Base-by-base conservation (phyloP, 306 rosid species). In the Glycine tomentella region DNA sequence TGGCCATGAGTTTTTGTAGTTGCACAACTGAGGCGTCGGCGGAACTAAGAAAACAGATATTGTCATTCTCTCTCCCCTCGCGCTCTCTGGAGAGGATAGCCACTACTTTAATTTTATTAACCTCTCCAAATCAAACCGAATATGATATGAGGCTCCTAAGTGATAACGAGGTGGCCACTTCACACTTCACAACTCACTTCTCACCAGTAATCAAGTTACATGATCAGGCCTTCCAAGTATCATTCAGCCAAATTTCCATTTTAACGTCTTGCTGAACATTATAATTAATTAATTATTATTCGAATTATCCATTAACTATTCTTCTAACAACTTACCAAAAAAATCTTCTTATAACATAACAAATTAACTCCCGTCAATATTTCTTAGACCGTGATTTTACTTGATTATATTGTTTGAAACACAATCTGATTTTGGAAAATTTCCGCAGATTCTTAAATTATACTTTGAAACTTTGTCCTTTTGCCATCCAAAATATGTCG, bases 41-140 rank as follows among this genome's bases (percentile, higher is more conserved):
- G 86, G 84, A 76, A 85, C 86, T 34, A 90, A 84, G 85, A 88
- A 80, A 20, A 88, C 76, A 69, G 93, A 77, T 65, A 75, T 73
- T 55, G 90, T 84, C 97, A 89, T 91, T 69, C 83, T 85, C 86
- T 75, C 64, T 79, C 72, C 59, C 15, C 31, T 50, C 82, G 4
- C 25, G 34, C 61, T 72, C 20, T 55, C 12, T 4, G 4, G 16
- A 4, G 69, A 14, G 80, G 80, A 75, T 80, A 77, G 9, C 51
- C 51, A 20, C 86, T 82, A 75, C 87, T 34, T 75, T 71, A 36
- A 36, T 38, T 33, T 65, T 40, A 44, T 9, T 9, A 20, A 84
- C 31, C 31, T 25, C 31, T 25, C 31, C 20, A 20, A 20, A 20
- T 20, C 20, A 20, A 20, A 20, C 20, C 31, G 31, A 46, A 46